Evolutionary conservation across 164 flowering plant genomes (phyloP).

Genomic region (Houttuynia cordata): DNA sequence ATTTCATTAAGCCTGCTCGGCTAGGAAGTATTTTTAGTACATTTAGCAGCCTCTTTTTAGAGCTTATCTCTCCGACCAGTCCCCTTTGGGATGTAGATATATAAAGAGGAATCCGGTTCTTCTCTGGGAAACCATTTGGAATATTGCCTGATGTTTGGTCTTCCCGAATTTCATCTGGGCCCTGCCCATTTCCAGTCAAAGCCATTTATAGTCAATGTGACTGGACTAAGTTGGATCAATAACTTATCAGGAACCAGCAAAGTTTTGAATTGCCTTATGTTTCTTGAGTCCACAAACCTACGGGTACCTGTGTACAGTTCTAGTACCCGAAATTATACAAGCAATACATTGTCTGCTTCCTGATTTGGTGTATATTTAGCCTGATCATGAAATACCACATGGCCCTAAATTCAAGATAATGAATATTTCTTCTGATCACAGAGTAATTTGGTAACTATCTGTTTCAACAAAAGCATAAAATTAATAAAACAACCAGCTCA

Average conservation of each 20-base stretch:
- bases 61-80: constrained; percentile 6
- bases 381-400: neutral
- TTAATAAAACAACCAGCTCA: neutral
- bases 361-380: neutral
- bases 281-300: neutral
- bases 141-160: constrained; percentile 5
- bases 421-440: neutral
- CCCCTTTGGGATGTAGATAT: constrained; percentile 19
- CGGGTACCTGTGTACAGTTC: neutral
- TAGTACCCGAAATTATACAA: neutral
- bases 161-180: constrained; percentile 8
- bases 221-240: neutral
- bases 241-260: neutral
- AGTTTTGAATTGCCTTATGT: neutral
- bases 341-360: neutral
- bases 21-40: constrained; percentile 4
- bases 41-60: constrained; percentile 5
- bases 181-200: constrained; percentile 9
- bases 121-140: constrained; percentile 5
- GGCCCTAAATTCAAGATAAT: neutral
- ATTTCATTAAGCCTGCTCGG: constrained; percentile 13
- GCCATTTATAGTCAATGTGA: constrained; percentile 7
- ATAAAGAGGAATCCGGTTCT: constrained; percentile 6
- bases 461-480: neutral
- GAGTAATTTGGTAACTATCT: neutral